Percentiles rank a stretch among this genome's conserved stretches.
Conservation (phyloP, 345 rosid species). For the Lumnitzera racemosa region DNA sequence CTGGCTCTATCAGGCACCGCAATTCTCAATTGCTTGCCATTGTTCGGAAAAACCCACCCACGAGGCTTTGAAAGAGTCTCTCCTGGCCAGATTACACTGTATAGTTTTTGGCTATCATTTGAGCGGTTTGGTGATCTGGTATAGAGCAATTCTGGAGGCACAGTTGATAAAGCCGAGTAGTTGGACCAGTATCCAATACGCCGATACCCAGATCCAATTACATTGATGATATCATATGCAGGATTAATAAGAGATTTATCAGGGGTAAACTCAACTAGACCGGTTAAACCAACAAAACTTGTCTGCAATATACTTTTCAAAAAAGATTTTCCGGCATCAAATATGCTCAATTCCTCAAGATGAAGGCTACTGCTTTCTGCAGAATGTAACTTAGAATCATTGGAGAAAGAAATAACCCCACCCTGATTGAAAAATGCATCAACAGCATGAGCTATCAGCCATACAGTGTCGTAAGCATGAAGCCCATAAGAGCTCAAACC, state of each 20-base stretch:
- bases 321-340: slow-evolving; percentile 49
- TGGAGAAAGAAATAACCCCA: slow-evolving; percentile 68
- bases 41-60: slow-evolving; percentile 93
- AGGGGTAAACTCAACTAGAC: slow-evolving; percentile 48
- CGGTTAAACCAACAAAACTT: slow-evolving; percentile 71
- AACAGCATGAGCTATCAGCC: slow-evolving; percentile 73
- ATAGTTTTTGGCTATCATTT: slow-evolving; percentile 42
- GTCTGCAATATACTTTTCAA: slow-evolving; percentile 53
- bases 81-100: slow-evolving; percentile 86
- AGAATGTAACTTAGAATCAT: slow-evolving; percentile 50
- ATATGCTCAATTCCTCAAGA: slow-evolving; percentile 61
- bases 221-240: slow-evolving; percentile 78
- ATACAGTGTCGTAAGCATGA: slow-evolving; percentile 83
- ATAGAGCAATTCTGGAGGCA: slow-evolving; percentile 57
- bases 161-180: slow-evolving; percentile 70
- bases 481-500: slow-evolving; percentile 77
- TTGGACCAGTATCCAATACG: slow-evolving; percentile 90
- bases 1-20: slow-evolving; percentile 79
- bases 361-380: slow-evolving; percentile 44
- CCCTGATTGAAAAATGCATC: slow-evolving; percentile 67
- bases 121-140: slow-evolving; percentile 53
- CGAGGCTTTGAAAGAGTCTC: slow-evolving; percentile 67
- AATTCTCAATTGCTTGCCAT: slow-evolving; percentile 71
- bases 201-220: slow-evolving; percentile 75
- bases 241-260: slow-evolving; percentile 54